Evolutionary conservation across 2,329 filamentous ascomycete species (phyloP).

Genomic region (Apiospora koreana): DNA sequence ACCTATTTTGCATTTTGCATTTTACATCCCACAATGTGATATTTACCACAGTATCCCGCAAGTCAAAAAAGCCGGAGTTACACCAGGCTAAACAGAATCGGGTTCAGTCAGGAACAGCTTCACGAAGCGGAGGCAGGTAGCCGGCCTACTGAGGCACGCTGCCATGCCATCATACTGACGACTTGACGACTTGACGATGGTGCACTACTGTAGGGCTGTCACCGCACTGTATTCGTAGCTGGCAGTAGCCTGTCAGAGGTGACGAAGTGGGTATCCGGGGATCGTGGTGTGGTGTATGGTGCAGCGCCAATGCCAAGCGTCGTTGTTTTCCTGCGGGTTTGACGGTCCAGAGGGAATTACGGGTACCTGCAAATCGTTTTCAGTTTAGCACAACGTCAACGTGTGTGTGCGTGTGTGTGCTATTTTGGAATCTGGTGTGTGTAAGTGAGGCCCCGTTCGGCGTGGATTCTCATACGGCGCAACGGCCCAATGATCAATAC

Average conservation of each 20-base stretch:
- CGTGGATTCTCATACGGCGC: neutral
- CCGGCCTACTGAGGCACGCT: neutral
- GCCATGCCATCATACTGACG: neutral
- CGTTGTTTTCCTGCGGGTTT: neutral
- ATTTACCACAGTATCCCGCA: neutral
- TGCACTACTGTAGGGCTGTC: conserved; percentile 4
- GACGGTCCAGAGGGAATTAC: neutral
- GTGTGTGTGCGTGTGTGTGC: neutral
- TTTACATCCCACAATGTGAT: too few relatives aligned
- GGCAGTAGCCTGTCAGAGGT: neutral
- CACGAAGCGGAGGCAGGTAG: neutral
- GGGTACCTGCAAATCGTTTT: conserved; percentile 7
- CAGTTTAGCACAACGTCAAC: conserved; percentile 5
- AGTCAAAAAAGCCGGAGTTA: neutral
- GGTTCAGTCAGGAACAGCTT: neutral
- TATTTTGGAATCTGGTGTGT: neutral
- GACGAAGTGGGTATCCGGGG: conserved; percentile 1
- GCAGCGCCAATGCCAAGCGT: neutral
- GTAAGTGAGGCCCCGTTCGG: neutral
- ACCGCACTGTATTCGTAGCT: neutral
- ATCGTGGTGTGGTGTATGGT: neutral
- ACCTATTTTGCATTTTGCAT: neutral
- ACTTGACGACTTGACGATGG: neutral
- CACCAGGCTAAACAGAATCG: neutral
- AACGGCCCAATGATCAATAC: neutral